Evolutionary conservation across 75 land plant genomes (phyloP).

Genomic region (Pinus tabuliformis): DNA sequence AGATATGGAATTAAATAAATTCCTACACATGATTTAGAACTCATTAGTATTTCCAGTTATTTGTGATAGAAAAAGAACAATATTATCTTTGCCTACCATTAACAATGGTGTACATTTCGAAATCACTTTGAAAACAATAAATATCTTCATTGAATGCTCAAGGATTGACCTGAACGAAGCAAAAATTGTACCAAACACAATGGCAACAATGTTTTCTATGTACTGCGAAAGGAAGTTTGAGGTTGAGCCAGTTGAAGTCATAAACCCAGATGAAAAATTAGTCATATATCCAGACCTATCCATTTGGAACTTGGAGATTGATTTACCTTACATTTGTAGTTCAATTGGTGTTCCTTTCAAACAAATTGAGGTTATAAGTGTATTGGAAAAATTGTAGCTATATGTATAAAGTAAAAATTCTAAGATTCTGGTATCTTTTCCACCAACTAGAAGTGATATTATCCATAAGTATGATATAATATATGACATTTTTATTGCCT

Average conservation of each 20-base stretch:
- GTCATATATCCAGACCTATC: conserved; percentile 77
- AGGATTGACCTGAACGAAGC: conserved; percentile 97
- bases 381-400: conserved; percentile 86
- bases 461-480: conserved; percentile 91
- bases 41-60: conserved; percentile 90
- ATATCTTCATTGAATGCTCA: conserved; percentile 95
- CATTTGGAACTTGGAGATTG: conserved; percentile 63
- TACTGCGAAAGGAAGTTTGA: conserved; percentile 82
- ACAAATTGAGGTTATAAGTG: conserved; percentile 49
- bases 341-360: conserved; percentile 61
- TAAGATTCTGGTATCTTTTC: conserved; percentile 55
- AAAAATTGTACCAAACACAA: conserved; percentile 86
- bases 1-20: conserved; percentile 90
- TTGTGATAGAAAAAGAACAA: conserved; percentile 40
- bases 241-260: conserved; percentile 93
- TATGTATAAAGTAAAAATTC: conserved; percentile 24
- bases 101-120: conserved; percentile 57
- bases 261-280: conserved; percentile 58
- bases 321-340: conserved; percentile 55
- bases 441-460: conserved; percentile 96
- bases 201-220: conserved; percentile 90
- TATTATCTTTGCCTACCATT: no score
- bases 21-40: conserved; percentile 82
- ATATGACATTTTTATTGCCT: conserved; percentile 48
- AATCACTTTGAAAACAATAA: conserved; percentile 83